Percentiles rank a stretch among this genome's conserved stretches.
Evolutionary conservation across 768 basidiomycete species (phyloP).

Genomic region (Pholiota microspora): DNA sequence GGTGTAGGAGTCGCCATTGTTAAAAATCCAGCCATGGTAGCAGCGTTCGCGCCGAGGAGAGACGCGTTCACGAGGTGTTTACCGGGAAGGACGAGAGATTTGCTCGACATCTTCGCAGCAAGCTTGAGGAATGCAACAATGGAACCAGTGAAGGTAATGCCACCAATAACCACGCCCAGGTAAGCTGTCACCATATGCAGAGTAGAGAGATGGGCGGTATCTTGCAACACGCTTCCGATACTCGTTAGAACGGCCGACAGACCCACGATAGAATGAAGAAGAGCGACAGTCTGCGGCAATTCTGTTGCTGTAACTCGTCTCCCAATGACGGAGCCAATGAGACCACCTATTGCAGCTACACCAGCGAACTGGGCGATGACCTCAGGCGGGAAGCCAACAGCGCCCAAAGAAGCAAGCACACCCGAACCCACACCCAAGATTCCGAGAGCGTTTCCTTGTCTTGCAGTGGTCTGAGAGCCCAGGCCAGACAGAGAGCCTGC

Average conservation of each 20-base stretch:
- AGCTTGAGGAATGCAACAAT: constrained; percentile 89
- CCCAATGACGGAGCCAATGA: constrained; percentile 71
- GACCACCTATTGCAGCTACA: constrained; percentile 72
- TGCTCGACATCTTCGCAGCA: constrained; percentile 78
- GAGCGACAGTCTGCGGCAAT: constrained; percentile 75
- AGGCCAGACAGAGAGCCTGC: constrained; percentile 78
- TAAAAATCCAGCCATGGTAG: constrained; percentile 78
- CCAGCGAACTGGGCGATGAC: constrained; percentile 77
- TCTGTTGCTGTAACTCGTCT: constrained; percentile 85
- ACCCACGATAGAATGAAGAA: constrained; percentile 87
- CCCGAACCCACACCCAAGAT: constrained; percentile 83
- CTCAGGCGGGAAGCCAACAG: constrained; percentile 78
- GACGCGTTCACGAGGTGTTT: constrained; percentile 74
- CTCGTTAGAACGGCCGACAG: constrained; percentile 87
- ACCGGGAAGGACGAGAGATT: constrained; percentile 68
- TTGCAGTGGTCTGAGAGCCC: constrained; percentile 75
- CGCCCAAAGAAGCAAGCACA: constrained; percentile 75
- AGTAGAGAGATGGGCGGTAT: constrained; percentile 63
- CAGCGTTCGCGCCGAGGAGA: constrained; percentile 69
- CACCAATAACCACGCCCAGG: constrained; percentile 82
- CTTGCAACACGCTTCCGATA: constrained; percentile 76
- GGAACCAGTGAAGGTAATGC: constrained; percentile 87
- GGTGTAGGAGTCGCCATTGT: constrained; percentile 68
- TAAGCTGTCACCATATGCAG: constrained; percentile 85
- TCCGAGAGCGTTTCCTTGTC: constrained; percentile 88